Percentiles rank a stretch among this genome's conserved stretches.
phyloP scores from a whole-genome alignment of 179 eudicot species.

The Gypsophila paniculata region DNA sequence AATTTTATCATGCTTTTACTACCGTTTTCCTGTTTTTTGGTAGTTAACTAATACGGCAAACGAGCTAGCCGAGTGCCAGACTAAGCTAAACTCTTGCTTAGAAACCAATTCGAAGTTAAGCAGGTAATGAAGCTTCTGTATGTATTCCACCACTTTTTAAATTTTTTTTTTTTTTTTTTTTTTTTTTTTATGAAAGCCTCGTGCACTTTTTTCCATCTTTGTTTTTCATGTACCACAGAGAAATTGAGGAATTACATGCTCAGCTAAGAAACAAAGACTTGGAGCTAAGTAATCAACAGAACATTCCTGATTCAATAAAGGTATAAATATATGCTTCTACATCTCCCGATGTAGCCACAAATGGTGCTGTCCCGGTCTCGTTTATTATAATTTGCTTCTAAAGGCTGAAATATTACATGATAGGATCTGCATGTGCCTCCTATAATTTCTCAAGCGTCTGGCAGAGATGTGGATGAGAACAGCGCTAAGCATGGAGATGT shows the following conservation, averaged over 20 bases:
- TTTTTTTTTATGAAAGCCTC: too few relatives aligned
- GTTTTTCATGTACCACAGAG: conserved; percentile 41
- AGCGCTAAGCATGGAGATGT: conserved; percentile 22
- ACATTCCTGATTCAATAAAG: conserved; percentile 45
- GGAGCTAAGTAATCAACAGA: conserved; percentile 26
- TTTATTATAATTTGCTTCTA: background rate
- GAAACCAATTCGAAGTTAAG: conserved; percentile 58
- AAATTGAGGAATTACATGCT: conserved; percentile 52
- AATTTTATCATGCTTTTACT: background rate
- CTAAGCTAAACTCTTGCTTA: conserved; percentile 56
- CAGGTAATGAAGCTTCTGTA: conserved; percentile 40
- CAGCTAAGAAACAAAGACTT: conserved; percentile 33
- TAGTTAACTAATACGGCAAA: conserved; percentile 47
- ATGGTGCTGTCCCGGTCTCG: background rate
- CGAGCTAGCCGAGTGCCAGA: conserved; percentile 63
- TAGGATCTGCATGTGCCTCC: conserved; percentile 52
- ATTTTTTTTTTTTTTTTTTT: too few relatives aligned
- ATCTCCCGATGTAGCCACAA: background rate
- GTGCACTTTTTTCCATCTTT: background rate
- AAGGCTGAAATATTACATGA: background rate
- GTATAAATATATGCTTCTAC: too few relatives aligned
- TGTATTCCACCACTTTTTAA: background rate
- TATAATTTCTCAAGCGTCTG: conserved; percentile 25
- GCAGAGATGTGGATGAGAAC: conserved; percentile 19
- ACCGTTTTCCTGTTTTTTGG: conserved; percentile 19